Conservation (phyloP, 805 yeast species). For the Lipomyces sp. region DNA sequence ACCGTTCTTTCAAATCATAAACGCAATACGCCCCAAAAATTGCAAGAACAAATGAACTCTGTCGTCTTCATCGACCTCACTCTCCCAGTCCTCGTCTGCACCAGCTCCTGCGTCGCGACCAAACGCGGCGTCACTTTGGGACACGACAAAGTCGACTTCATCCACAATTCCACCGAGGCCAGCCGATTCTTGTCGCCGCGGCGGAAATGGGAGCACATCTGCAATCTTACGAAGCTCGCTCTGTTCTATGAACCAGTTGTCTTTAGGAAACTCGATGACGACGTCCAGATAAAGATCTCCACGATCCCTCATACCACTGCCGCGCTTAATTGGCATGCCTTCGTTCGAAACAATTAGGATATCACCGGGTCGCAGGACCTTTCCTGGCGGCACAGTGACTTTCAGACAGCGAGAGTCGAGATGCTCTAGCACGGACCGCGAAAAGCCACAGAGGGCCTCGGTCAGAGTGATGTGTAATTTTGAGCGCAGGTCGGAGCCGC, state of each 20-base stretch:
- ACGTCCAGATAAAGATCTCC: constrained; percentile 73
- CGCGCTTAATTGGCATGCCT: constrained; percentile 70
- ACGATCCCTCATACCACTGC: constrained; percentile 36
- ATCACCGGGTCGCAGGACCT: constrained; percentile 77
- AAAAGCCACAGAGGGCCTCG: constrained; percentile 84
- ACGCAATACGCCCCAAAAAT: too few relatives aligned
- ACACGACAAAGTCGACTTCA: constrained; percentile 7
- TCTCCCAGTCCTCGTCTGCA: background rate
- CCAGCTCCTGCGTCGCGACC: background rate
- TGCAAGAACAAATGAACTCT: background rate
- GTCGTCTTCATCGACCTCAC: background rate
- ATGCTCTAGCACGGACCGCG: constrained; percentile 59
- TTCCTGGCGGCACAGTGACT: constrained; percentile 67
- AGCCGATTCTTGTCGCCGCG: background rate
- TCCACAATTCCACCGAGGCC: constrained; percentile 8
- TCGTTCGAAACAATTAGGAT: constrained; percentile 60
- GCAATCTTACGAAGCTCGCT: constrained; percentile 46
- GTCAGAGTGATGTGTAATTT: constrained; percentile 59
- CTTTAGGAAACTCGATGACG: constrained; percentile 77
- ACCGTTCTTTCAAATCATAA: too few relatives aligned
- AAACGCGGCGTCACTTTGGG: background rate
- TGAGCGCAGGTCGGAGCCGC: constrained; percentile 63
- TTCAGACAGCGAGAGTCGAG: constrained; percentile 70
- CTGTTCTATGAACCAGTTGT: constrained; percentile 77
- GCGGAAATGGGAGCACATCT: constrained; percentile 31